phyloP scores from a whole-genome alignment of 805 yeast genomes.

The Lachancea kluyveri region DNA sequence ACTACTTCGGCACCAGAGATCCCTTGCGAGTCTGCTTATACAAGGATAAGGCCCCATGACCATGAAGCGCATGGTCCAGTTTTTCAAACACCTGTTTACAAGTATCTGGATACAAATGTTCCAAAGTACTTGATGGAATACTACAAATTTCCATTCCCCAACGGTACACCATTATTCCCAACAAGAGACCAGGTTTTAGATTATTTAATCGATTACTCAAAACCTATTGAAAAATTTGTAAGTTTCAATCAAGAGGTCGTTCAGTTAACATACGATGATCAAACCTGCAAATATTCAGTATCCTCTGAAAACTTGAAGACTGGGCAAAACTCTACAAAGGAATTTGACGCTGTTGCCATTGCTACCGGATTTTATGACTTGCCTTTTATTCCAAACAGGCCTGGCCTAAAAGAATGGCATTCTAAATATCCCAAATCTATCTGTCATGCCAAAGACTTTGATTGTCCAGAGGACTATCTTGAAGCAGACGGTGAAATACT shows the following conservation, averaged over 20 bases:
- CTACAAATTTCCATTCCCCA: slow-evolving; percentile 41
- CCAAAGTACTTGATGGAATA: slow-evolving; percentile 60
- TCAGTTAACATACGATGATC: slow-evolving; percentile 27
- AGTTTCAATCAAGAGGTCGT: slow-evolving; percentile 44
- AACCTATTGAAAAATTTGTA: slow-evolving; percentile 36
- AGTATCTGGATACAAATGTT: slow-evolving; percentile 59
- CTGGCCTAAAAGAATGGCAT: slow-evolving; percentile 47
- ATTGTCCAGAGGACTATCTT: slow-evolving; percentile 38
- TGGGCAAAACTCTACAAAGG: slow-evolving; percentile 17
- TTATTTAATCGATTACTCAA: slow-evolving; percentile 50
- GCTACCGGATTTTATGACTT: slow-evolving; percentile 61
- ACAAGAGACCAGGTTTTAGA: slow-evolving; percentile 48
- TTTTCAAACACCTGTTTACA: slow-evolving; percentile 53
- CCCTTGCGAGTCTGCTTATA: slow-evolving; percentile 28
- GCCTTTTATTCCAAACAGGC: slow-evolving; percentile 52
- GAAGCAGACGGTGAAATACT: slow-evolving; percentile 39
- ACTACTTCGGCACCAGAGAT: slow-evolving; percentile 15
- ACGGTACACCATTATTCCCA: slow-evolving; percentile 48
- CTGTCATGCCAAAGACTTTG: slow-evolving; percentile 52
- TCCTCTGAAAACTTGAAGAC: slow-evolving; percentile 29
- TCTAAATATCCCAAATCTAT: slow-evolving; percentile 40
- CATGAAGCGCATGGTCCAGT: slow-evolving; percentile 23
- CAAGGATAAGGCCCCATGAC: slow-evolving; percentile 6
- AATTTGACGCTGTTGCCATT: slow-evolving; percentile 53
- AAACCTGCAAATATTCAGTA: slow-evolving; percentile 38